Percentiles rank a stretch among this genome's conserved stretches.
Conservation (phyloP, 2,329 filamentous ascomycete species). For the Neofusicoccum kwambonambiense region DNA sequence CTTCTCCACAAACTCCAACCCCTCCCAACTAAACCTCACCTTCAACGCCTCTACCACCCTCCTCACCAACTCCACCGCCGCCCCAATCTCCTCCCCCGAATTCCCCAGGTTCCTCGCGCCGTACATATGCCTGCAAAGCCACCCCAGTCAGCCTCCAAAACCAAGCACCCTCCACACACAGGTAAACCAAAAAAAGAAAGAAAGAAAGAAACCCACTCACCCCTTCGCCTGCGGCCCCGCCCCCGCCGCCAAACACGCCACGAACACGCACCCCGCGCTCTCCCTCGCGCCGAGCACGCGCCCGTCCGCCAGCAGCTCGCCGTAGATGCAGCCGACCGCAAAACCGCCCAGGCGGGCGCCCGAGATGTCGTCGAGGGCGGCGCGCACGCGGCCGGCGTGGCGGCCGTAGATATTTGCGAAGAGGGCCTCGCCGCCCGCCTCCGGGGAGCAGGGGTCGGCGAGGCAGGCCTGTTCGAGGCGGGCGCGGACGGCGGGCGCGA, state of each 20-base stretch:
- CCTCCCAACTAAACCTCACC: background rate
- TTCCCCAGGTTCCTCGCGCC: slow-evolving; percentile 17
- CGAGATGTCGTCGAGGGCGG: slow-evolving; percentile 8
- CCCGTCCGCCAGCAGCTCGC: slow-evolving; percentile 15
- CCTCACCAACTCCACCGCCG: slow-evolving; percentile 5
- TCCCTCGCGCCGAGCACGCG: background rate
- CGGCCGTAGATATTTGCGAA: slow-evolving; percentile 17
- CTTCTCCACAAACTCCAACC: slow-evolving; percentile 13
- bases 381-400: slow-evolving; percentile 17
- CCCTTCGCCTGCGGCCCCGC: slow-evolving; percentile 15
- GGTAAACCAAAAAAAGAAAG: background rate
- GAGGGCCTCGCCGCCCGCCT: slow-evolving; percentile 12
- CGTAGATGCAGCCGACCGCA: slow-evolving; percentile 17
- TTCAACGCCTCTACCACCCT: background rate
- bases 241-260: slow-evolving; percentile 1
- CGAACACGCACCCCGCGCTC: slow-evolving; percentile 10
- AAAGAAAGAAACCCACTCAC: background rate
- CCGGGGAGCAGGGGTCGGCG: no score
- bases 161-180: background rate
- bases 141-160: background rate
- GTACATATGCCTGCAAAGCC: slow-evolving; percentile 12
- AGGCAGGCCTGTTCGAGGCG: no score
- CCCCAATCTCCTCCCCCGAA: slow-evolving; percentile 8
- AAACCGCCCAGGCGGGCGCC: slow-evolving; percentile 18
- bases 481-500: background rate